Evolutionary conservation across 495 filamentous ascomycete genomes (phyloP).

Genomic region (Chaetomidium leptoderma): DNA sequence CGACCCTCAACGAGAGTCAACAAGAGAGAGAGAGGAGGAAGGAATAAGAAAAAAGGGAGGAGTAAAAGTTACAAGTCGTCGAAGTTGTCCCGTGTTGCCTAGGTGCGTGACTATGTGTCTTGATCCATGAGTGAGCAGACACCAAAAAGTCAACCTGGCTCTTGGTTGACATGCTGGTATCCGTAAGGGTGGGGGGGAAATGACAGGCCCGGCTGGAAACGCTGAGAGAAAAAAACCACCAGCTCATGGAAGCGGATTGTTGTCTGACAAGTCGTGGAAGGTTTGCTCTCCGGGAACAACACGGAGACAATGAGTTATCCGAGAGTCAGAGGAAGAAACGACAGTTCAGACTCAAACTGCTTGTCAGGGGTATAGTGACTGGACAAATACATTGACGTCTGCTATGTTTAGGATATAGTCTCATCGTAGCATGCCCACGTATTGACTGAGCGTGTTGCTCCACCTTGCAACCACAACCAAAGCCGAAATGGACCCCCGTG

Average conservation of each 20-base stretch:
- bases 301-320: neutral
- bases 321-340: neutral
- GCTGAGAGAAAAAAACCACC: neutral
- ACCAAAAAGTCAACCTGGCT: too few relatives aligned
- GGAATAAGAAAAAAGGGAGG: too few relatives aligned
- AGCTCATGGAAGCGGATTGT: neutral
- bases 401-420: neutral
- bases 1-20: too few relatives aligned
- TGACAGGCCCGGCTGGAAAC: neutral
- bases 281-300: neutral
- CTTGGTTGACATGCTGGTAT: too few relatives aligned
- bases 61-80: too few relatives aligned
- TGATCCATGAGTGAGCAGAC: too few relatives aligned
- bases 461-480: neutral
- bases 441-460: neutral
- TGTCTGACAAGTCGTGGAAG: neutral
- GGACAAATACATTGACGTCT: neutral
- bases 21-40: too few relatives aligned
- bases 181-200: too few relatives aligned
- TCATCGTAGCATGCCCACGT: neutral
- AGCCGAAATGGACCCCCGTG: slow-evolving; percentile 1
- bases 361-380: neutral
- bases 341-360: neutral
- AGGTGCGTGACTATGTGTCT: too few relatives aligned
- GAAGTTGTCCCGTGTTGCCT: too few relatives aligned